A percentile compares a stretch with the other conserved stretches of the same genome.
phyloP scores from a whole-genome alignment of 768 basidiomycete genomes.

The Crassisporium funariophilum region DNA sequence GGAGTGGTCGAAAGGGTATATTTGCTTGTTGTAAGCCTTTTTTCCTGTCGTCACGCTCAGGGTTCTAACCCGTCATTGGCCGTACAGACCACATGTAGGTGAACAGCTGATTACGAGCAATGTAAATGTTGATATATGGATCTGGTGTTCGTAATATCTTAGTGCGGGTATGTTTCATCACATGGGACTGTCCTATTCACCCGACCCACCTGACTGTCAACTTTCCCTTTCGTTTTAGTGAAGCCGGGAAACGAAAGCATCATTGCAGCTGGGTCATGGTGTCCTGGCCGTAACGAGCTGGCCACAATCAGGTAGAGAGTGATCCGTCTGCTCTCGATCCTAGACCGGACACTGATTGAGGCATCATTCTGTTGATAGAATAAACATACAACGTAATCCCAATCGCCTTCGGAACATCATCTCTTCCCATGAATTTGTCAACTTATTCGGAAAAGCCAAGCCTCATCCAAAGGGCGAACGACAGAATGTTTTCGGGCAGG shows the following conservation, averaged over 20 bases:
- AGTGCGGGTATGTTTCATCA: slow-evolving; percentile 32
- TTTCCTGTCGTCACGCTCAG: neutral
- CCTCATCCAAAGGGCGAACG: slow-evolving; percentile 63
- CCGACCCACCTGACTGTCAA: slow-evolving; percentile 7
- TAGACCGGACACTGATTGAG: neutral
- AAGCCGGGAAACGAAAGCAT: slow-evolving; percentile 67
- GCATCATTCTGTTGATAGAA: slow-evolving; percentile 34
- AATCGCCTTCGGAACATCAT: slow-evolving; percentile 67
- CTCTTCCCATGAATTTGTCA: slow-evolving; percentile 68
- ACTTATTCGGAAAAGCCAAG: slow-evolving; percentile 71
- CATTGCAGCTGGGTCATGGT: slow-evolving; percentile 82
- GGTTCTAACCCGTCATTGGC: neutral
- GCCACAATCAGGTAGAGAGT: slow-evolving; percentile 63
- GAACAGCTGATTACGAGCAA: neutral
- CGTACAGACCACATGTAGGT: slow-evolving; percentile 64
- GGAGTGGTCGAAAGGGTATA: slow-evolving; percentile 87
- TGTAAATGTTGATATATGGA: neutral
- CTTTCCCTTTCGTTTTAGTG: slow-evolving; percentile 40
- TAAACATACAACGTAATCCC: slow-evolving; percentile 64
- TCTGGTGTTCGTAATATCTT: neutral
- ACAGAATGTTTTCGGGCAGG: slow-evolving; percentile 81
- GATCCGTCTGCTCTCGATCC: neutral
- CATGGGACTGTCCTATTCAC: neutral
- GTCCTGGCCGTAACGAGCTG: slow-evolving; percentile 78
- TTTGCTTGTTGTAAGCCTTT: slow-evolving; percentile 78